A percentile compares a stretch with the other conserved stretches of the same genome.
Conservation (phyloP, 208 protist genomes). For the Acanthamoeba sp. region DNA sequence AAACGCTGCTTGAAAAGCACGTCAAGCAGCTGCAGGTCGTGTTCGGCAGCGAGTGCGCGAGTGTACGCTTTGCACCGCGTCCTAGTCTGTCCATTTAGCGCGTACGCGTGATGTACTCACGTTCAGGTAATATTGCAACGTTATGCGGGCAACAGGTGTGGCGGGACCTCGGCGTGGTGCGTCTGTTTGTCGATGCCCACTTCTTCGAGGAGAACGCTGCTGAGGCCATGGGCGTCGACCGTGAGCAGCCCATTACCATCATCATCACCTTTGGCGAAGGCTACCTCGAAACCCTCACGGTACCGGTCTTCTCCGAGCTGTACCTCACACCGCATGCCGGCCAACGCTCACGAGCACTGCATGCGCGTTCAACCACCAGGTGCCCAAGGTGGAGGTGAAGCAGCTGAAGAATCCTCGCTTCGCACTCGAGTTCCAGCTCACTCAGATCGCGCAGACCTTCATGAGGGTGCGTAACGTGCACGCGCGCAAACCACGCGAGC, state of each 20-base stretch:
- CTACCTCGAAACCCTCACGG: slow-evolving; percentile 38
- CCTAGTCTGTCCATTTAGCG: too few relatives aligned
- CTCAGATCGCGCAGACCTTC: slow-evolving; percentile 18
- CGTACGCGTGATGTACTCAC: too few relatives aligned
- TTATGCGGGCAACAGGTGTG: background rate
- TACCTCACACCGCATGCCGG: too few relatives aligned
- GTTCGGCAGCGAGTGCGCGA: slow-evolving; percentile 29
- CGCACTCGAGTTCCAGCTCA: slow-evolving; percentile 51
- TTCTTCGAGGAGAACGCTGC: slow-evolving; percentile 28
- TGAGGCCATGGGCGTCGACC: slow-evolving; percentile 48
- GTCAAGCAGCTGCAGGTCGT: slow-evolving; percentile 58
- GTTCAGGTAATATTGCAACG: too few relatives aligned
- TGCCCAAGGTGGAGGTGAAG: slow-evolving; percentile 52
- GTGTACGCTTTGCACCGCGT: too few relatives aligned
- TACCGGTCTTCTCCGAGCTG: too few relatives aligned
- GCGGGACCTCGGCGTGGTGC: slow-evolving; percentile 2
- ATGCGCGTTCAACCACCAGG: too few relatives aligned
- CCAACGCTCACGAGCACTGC: too few relatives aligned
- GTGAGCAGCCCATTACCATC: slow-evolving; percentile 45
- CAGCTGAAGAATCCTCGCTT: slow-evolving; percentile 37
- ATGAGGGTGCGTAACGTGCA: background rate
- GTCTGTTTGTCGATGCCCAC: slow-evolving; percentile 52
- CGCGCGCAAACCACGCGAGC: background rate
- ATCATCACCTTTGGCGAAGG: slow-evolving; percentile 13
- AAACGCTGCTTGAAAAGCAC: slow-evolving; percentile 59